Conservation (phyloP, 176 grass and related monocot species). For the Carex pumila region DNA sequence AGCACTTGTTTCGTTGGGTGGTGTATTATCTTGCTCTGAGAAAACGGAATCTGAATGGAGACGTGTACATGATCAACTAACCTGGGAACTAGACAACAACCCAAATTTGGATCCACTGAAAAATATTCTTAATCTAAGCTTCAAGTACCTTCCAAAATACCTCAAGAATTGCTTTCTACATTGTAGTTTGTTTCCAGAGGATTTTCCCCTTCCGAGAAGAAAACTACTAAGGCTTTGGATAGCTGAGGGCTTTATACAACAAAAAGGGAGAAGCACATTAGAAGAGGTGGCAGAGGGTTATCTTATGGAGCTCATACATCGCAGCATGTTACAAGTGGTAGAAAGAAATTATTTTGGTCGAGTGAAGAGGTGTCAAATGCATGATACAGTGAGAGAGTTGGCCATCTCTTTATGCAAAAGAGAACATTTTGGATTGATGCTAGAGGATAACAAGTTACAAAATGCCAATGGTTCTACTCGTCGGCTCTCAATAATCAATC, state of each 20-base stretch:
- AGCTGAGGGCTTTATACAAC: conserved; percentile 17
- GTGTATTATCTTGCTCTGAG: neutral
- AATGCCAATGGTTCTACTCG: too few relatives aligned
- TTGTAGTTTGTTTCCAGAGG: conserved; percentile 35
- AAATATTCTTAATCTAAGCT: conserved; percentile 20
- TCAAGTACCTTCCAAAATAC: neutral
- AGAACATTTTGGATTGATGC: conserved; percentile 17
- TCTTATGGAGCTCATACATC: conserved; percentile 11
- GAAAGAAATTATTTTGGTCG: neutral
- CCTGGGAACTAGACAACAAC: conserved; percentile 18
- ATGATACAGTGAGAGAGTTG: conserved; percentile 16
- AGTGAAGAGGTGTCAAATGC: conserved; percentile 7
- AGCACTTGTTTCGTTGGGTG: neutral
- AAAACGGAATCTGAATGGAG: conserved; percentile 18
- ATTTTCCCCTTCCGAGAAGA: conserved; percentile 14
- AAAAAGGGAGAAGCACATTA: neutral
- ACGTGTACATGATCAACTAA: conserved; percentile 18
- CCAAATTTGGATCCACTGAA: conserved; percentile 7
- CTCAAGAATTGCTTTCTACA: conserved; percentile 40
- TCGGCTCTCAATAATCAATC: too few relatives aligned
- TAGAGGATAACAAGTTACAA: neutral
- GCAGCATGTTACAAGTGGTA: conserved; percentile 27
- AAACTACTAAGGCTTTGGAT: conserved; percentile 24
- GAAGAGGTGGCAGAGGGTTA: conserved; percentile 30
- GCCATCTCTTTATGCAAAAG: neutral